phyloP scores from a whole-genome alignment of 2,329 filamentous ascomycete species.

The Knoxdaviesia proteae region DNA sequence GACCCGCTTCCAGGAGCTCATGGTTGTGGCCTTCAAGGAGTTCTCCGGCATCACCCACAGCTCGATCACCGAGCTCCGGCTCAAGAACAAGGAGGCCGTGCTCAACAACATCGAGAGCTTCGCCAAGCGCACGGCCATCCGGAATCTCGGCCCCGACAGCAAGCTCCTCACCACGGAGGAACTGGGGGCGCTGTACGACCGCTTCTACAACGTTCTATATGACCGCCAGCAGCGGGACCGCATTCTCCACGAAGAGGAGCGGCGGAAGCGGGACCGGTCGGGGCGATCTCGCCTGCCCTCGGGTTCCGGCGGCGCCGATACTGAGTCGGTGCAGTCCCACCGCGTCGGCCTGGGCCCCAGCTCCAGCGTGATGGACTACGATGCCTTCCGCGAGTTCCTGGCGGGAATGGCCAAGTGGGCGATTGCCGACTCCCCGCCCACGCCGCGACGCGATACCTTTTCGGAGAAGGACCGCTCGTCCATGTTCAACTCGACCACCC shows the following conservation, averaged over 20 bases:
- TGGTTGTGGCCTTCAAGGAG: constrained; percentile 98
- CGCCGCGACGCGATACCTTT: constrained; percentile 25
- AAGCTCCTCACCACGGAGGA: constrained; percentile 75
- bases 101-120: constrained; percentile 94
- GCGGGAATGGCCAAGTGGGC: constrained; percentile 85
- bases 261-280: constrained; percentile 18
- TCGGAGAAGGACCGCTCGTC: constrained; percentile 33
- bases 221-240: constrained; percentile 70
- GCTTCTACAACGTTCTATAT: constrained; percentile 81
- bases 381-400: constrained; percentile 85
- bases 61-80: constrained; percentile 70
- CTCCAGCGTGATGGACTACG: constrained; percentile 89
- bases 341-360: constrained; percentile 76
- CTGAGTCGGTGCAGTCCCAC: constrained; percentile 6
- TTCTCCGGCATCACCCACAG: constrained; percentile 89
- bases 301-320: constrained; percentile 10
- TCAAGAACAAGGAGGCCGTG: constrained; percentile 86
- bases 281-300: not conserved
- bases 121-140: constrained; percentile 85
- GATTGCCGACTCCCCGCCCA: constrained; percentile 60
- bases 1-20: constrained; percentile 89
- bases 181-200: constrained; percentile 75
- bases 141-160: constrained; percentile 88
- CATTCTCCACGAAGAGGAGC: constrained; percentile 57
- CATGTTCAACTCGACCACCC: constrained; percentile 37